Percentiles rank a stretch among this genome's conserved stretches.
Conservation (phyloP, 2,329 filamentous ascomycete species). For the Trichoderma asperellum region DNA sequence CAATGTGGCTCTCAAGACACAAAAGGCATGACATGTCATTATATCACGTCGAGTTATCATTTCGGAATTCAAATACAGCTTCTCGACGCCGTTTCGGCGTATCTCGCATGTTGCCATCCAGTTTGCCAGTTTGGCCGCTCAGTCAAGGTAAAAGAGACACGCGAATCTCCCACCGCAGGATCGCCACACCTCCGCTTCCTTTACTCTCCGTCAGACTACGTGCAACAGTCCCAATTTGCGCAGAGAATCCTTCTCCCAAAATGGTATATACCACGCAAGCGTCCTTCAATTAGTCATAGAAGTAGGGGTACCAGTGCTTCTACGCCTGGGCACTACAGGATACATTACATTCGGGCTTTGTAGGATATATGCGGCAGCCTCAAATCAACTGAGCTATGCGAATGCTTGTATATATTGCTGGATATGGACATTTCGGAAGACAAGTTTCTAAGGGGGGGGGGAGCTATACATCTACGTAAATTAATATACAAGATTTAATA, state of each 20-base stretch:
- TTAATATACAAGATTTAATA: background rate
- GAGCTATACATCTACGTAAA: background rate
- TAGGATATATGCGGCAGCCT: too few relatives aligned
- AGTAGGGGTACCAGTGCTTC: too few relatives aligned
- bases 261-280: too few relatives aligned
- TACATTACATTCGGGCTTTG: too few relatives aligned
- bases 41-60: background rate
- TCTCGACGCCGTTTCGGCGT: too few relatives aligned
- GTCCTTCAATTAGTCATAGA: too few relatives aligned
- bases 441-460: fast-evolving
- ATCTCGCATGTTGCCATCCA: background rate
- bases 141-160: background rate
- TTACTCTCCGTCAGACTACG: too few relatives aligned
- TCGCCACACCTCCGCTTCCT: background rate
- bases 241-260: too few relatives aligned
- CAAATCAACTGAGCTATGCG: too few relatives aligned
- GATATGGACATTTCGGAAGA: background rate
- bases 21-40: background rate
- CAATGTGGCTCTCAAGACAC: background rate
- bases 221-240: too few relatives aligned
- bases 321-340: too few relatives aligned
- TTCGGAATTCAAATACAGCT: background rate
- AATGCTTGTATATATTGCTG: background rate
- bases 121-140: background rate
- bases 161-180: background rate